Base-by-base conservation (phyloP, 306 rosid genomes). In the Cucurbita moschata region DNA sequence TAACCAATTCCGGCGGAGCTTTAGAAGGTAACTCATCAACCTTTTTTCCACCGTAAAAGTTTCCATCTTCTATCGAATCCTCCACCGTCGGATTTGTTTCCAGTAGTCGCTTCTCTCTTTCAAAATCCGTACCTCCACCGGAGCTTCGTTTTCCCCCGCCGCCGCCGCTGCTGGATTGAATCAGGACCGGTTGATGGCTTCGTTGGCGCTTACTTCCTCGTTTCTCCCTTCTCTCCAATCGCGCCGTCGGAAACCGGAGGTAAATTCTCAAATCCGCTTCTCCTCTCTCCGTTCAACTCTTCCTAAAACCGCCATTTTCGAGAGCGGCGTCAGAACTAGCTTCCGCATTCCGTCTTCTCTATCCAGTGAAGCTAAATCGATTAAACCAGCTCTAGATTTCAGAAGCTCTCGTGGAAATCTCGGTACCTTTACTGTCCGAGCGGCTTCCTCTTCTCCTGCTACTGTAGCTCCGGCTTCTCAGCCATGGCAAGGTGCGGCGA, bases 401-500 rank as follows among this genome's bases (percentile, higher is more conserved):
- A 26, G 49, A 40, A 58, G 16, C 14, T 37, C 57, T 59, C 37
- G 77, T 75, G 40, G 71, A 35, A 46, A 63, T 62, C 51, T n/a
- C 4, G 14, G 62, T 51, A 26, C 2, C 53, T 66, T 37, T 23
- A 4, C 53, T 5, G 83, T 85, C 21, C 75, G 40, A 75, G 87
- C 89, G n/a, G 40, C 90, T 5, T 76, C 85, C 7, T 5, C 84
- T n/a, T 1, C 84, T 30, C 30, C 80, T 16, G 56, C 88, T 55
- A 44, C 77, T 23, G 60, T 65, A 18, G 62, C 77, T 16, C 84
- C 85, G 3, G 65, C 80, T 8, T n/a, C 82, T 21, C 85, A 81
- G 78, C 92, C 96, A 70, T 89, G 96, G 92, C 92, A 88, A 19
- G 97, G 99, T 0, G 99, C 99, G 3, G 85, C 97, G 8, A 82